Conservation (phyloP, 805 yeast species). For the Metschnikowia orientalis region DNA sequence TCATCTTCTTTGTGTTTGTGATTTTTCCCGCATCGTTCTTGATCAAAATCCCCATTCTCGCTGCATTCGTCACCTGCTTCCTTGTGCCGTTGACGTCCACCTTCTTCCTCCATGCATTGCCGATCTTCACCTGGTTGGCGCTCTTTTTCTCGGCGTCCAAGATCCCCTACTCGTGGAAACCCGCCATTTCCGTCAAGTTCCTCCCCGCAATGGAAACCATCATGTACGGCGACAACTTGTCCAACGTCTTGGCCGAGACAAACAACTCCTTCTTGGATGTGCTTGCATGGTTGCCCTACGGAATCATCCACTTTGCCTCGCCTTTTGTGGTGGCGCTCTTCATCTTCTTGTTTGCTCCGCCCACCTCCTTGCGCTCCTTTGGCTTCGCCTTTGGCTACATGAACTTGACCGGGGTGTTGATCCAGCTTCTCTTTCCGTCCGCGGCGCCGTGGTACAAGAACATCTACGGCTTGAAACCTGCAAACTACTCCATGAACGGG, state of each 20-base stretch:
- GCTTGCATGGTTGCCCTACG: slow-evolving; percentile 95
- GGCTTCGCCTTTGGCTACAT: slow-evolving; percentile 94
- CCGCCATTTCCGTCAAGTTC: slow-evolving; percentile 83
- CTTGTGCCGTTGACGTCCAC: slow-evolving; percentile 74
- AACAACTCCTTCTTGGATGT: slow-evolving; percentile 65
- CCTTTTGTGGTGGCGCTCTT: slow-evolving; percentile 83
- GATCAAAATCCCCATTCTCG: slow-evolving; percentile 34
- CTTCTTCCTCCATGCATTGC: slow-evolving; percentile 77
- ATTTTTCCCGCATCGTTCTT: slow-evolving; percentile 54
- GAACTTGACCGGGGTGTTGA: slow-evolving; percentile 81
- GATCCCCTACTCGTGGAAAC: slow-evolving; percentile 71
- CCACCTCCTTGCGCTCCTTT: slow-evolving; percentile 74
- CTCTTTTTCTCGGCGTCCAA: slow-evolving; percentile 73
- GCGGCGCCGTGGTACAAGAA: slow-evolving; percentile 98
- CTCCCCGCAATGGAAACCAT: slow-evolving; percentile 91
- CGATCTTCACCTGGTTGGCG: slow-evolving; percentile 81
- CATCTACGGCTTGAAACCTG: slow-evolving; percentile 80
- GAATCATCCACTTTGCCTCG: slow-evolving; percentile 81
- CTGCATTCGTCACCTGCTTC: slow-evolving; percentile 45
- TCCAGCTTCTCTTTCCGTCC: slow-evolving; percentile 81
- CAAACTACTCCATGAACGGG: slow-evolving; percentile 86
- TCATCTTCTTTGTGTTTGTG: slow-evolving; percentile 55
- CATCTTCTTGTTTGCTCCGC: slow-evolving; percentile 86
- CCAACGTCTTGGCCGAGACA: slow-evolving; percentile 74
- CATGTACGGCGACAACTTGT: slow-evolving; percentile 84